Conservation (phyloP, 2,329 filamentous ascomycete genomes). For the Colletotrichum australisinense region DNA sequence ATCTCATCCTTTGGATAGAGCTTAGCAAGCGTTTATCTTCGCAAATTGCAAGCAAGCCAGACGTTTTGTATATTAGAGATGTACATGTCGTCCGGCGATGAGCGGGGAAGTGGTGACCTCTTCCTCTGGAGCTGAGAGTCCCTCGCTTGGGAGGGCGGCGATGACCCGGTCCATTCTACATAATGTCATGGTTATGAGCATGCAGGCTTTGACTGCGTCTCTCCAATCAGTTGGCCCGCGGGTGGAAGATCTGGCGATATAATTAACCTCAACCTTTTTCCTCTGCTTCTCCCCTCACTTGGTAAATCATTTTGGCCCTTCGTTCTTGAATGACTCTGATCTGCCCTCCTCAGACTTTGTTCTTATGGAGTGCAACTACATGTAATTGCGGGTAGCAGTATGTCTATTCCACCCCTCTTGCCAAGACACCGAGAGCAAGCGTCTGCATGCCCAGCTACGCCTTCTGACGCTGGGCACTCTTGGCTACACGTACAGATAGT, state of each 20-base stretch:
- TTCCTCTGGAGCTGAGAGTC: background rate
- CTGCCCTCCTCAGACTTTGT: background rate
- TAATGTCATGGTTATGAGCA: background rate
- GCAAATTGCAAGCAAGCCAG: background rate
- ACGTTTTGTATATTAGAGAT: background rate
- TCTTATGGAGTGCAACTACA: background rate
- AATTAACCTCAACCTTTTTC: background rate
- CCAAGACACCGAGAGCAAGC: conserved; percentile 32
- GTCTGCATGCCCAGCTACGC: conserved; percentile 29
- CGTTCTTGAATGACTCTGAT: background rate
- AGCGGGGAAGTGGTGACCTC: background rate
- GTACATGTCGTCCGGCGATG: background rate
- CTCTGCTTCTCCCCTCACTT: background rate
- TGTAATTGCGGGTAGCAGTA: background rate
- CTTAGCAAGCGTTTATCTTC: no score
- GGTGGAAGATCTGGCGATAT: background rate
- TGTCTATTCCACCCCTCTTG: conserved; percentile 18
- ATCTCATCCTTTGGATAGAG: no score
- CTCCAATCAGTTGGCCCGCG: background rate
- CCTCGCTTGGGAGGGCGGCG: background rate
- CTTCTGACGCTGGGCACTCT: conserved; percentile 30
- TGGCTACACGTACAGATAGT: conserved; percentile 18
- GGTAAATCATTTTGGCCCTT: background rate
- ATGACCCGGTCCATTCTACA: background rate
- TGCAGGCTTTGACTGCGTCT: background rate